Evolutionary conservation across 768 basidiomycete genomes (phyloP), one percentile per base, ranked within the genome.

Genomic region (Boletus rex-veris): DNA sequence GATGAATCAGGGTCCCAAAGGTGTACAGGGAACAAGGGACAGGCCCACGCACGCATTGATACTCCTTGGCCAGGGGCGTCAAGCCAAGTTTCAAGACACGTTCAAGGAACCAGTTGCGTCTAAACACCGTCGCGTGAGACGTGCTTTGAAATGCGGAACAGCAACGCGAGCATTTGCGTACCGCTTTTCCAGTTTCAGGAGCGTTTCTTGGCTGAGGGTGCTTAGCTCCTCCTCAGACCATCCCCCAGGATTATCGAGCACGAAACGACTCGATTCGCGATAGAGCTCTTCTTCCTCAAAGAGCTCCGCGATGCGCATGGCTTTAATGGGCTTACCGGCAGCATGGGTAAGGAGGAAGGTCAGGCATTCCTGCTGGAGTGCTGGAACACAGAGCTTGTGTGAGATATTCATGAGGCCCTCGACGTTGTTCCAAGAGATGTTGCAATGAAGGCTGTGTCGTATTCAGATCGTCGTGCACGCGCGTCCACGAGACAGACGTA

Each of bases 91-190:
- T 97, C 58, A 97, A 77, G 15, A 98, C 88, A 18, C 95, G 84
- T 68, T 98, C 95, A 18, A 97, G 80, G 73, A 97, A 97, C 94
- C 94, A 97, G 50, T 86, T 95, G 53, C 95, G 82, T 35, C 92
- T 54, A 50, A 39, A 35, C 43, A 7, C 43, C 53, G n/a, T 16
- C 16, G 40, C 9, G 53, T 38, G 43, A 45, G 28, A 21, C 1
- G 9, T 9, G 16, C 18, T 33, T 11, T 7, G 28, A 16, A 28
- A 19, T 12, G 28, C 7, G 31, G n/a, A 15, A 11, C 14, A 35
- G 7, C 12, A 11, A 14, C 0, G 26, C 14, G 19, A 7, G 10
- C 10, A 3, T 31, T 6, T 3, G 31, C 75, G 41, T 53, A 83
- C 89, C 91, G 77, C 69, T 91, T 92, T 71, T 96, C 93, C 24